Base-by-base conservation (phyloP, 495 filamentous ascomycete genomes). In the Penicillium pancosmium region DNA sequence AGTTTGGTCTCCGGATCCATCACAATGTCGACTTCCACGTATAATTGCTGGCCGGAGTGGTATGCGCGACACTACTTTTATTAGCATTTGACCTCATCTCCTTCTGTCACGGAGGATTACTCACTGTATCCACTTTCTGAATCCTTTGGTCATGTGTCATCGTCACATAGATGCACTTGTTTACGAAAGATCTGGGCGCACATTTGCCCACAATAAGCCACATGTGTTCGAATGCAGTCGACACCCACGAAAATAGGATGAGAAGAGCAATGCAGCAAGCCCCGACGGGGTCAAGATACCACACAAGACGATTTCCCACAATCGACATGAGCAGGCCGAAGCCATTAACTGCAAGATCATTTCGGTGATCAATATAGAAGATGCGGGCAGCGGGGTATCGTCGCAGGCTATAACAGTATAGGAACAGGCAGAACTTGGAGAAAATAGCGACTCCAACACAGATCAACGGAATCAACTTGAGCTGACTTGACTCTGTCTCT, bases 1-100 rank as follows among this genome's bases (percentile, higher is more conserved):
- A 84, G 67, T 3, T 75, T 77, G 19, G 74, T 65, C 12, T 75
- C 71, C 53, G 78, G 77, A 57, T 80, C 76, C 81, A 84, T 84
- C 44, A 86, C 77, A 54, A 84, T 77, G 62, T 84, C 82, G 23
- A 85, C 77, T 61, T 85, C 82, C 35, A 84, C 80, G 60, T 83
- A 84, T 59, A 80, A 82, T 27, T 80, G 73, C 57, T 82, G 76
- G 0, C 82, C 82, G 15, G 80, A 78, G 68, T 84, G 81, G 62
- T 84, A 84, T 36, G 80, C 82, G 40, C 80, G 78, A 67, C 57
- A 59, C 56, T 54, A 36, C 1, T 35, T 49, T 4, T n/a, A 31
- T 49, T 25, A 54, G 56, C 25, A 33, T 47, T n/a, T 33, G 40
- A 19, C 33, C 36, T 34, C n/a, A 33, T 23, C 31, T 4, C 15